Conservation (phyloP, 345 rosid genomes). For the Syzygium oleosum region DNA sequence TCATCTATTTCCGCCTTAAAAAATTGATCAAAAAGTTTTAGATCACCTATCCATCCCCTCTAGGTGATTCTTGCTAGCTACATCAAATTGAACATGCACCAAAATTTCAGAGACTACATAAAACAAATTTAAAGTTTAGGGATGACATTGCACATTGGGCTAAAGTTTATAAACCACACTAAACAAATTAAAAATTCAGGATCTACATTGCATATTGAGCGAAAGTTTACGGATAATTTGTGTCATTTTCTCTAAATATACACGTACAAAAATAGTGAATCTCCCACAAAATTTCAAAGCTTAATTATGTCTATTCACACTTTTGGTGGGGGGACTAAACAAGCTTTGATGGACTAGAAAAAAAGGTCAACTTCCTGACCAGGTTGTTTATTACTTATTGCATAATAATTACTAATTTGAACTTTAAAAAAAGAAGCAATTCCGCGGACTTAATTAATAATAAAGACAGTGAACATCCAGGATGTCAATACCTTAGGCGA, state of each 20-base stretch:
- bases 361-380: not conserved
- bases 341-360: not conserved
- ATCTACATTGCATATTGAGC: too few relatives aligned
- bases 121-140: too few relatives aligned
- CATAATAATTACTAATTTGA: not conserved
- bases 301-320: not conserved
- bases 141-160: too few relatives aligned
- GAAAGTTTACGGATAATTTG: too few relatives aligned
- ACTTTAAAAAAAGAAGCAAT: not conserved
- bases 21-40: too few relatives aligned
- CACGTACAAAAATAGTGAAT: not conserved
- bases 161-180: too few relatives aligned
- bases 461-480: not conserved
- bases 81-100: too few relatives aligned
- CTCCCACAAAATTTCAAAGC: not conserved
- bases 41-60: too few relatives aligned
- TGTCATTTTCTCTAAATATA: not conserved
- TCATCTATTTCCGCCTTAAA: too few relatives aligned
- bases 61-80: too few relatives aligned
- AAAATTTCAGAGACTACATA: too few relatives aligned
- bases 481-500: not conserved
- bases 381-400: not conserved
- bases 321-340: not conserved
- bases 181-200: too few relatives aligned
- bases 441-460: not conserved